phyloP scores from a whole-genome alignment of 768 basidiomycete species.

The Lyophyllum atratum region DNA sequence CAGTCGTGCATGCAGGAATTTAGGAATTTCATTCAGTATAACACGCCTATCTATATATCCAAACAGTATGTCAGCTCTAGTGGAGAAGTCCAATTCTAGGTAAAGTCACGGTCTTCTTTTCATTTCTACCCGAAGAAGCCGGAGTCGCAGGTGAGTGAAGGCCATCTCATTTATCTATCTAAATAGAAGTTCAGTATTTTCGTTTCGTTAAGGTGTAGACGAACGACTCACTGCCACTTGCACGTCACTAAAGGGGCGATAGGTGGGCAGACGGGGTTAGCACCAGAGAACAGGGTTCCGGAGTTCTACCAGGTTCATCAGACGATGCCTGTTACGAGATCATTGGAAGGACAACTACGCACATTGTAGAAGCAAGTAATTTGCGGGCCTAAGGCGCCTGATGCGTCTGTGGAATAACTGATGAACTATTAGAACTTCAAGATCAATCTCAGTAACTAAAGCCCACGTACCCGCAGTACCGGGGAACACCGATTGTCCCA shows the following conservation, averaged over 20 bases:
- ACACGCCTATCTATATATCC: too few species aligned
- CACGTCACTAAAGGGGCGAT: neutral
- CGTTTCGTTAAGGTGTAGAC: neutral
- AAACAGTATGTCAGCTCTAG: too few species aligned
- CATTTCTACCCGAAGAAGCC: too few species aligned
- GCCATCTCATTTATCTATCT: neutral
- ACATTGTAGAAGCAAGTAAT: neutral
- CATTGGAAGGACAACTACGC: neutral
- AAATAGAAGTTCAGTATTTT: neutral
- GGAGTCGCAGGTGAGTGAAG: too few species aligned
- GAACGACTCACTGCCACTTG: neutral
- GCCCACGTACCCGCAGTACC: neutral
- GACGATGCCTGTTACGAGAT: neutral
- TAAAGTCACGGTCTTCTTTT: too few species aligned
- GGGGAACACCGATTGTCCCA: neutral
- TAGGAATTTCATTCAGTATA: too few species aligned
- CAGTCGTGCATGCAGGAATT: too few species aligned
- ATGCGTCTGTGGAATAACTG: neutral
- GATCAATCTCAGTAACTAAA: neutral
- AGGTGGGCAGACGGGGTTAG: neutral
- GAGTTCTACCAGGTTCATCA: neutral
- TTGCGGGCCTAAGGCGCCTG: neutral
- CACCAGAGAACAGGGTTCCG: neutral
- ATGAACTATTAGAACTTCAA: neutral
- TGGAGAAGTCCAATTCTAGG: too few species aligned